phyloP scores from a whole-genome alignment of 2,329 filamentous ascomycete genomes.

The Cercospora beticola region DNA sequence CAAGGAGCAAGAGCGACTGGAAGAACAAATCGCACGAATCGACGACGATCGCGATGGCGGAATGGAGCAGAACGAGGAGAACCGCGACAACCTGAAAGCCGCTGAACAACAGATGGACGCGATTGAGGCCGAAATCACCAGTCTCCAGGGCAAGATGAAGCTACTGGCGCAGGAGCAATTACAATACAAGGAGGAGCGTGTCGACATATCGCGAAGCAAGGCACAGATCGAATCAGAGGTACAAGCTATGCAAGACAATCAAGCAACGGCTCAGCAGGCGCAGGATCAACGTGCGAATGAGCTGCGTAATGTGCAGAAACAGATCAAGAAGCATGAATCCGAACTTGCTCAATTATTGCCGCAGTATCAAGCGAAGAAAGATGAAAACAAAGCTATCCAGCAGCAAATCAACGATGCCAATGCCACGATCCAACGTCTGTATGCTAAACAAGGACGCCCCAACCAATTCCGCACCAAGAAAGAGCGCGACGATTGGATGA shows the following conservation, averaged over 20 bases:
- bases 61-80: constrained; percentile 55
- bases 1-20: constrained; percentile 78
- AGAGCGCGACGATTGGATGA: constrained; percentile 82
- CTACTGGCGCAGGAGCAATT: constrained; percentile 79
- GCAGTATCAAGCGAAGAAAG: constrained; percentile 69
- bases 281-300: constrained; percentile 70
- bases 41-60: constrained; percentile 79
- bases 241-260: constrained; percentile 78
- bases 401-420: constrained; percentile 74
- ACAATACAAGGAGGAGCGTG: constrained; percentile 86
- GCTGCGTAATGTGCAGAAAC: constrained; percentile 67
- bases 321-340: constrained; percentile 73
- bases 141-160: constrained; percentile 78
- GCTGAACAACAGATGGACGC: constrained; percentile 74
- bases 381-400: constrained; percentile 69
- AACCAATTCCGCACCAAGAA: constrained; percentile 84
- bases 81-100: constrained; percentile 60
- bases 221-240: constrained; percentile 85
- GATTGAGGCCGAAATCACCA: constrained; percentile 75
- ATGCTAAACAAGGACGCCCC: constrained; percentile 88
- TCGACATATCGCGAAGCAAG: constrained; percentile 72
- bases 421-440: constrained; percentile 71
- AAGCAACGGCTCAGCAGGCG: constrained; percentile 72
- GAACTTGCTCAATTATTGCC: constrained; percentile 76
- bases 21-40: constrained; percentile 74